Evolutionary conservation across 208 protist genomes (phyloP).

Genomic region (Strigomonas oncopelti): DNA sequence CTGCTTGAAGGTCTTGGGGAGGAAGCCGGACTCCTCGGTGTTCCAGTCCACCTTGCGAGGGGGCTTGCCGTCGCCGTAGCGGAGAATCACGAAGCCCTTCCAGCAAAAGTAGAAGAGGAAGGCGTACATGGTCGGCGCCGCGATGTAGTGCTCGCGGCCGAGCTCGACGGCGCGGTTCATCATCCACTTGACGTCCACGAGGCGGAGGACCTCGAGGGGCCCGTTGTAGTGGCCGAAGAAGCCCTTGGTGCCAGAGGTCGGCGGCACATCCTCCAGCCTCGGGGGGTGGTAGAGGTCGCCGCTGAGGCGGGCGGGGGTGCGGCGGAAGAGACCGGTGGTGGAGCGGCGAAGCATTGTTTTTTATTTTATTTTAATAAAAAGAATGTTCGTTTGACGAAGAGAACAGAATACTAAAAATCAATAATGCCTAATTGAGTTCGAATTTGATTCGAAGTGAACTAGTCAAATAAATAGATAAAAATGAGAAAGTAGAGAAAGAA

Average conservation of each 20-base stretch:
- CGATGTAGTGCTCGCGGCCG: constrained; percentile 84
- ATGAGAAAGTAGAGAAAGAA: constrained; percentile 7
- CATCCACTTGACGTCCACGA: constrained; percentile 90
- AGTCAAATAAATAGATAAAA: constrained; percentile 2
- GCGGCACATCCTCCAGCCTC: constrained; percentile 73
- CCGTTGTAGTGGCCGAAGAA: constrained; percentile 83
- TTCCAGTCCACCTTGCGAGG: constrained; percentile 88
- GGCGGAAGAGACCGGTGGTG: constrained; percentile 55
- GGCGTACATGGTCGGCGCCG: constrained; percentile 68
- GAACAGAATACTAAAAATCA: neutral
- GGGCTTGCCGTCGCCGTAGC: constrained; percentile 81
- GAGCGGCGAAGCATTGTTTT: constrained; percentile 83
- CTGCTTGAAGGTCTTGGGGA: constrained; percentile 67
- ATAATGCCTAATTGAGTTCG: neutral
- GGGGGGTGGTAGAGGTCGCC: constrained; percentile 81
- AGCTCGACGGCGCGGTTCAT: constrained; percentile 86
- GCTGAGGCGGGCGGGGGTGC: constrained; percentile 63
- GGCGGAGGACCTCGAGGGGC: constrained; percentile 43
- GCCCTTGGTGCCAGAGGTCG: constrained; percentile 49
- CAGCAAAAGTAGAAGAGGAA: constrained; percentile 87
- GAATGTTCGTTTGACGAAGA: neutral
- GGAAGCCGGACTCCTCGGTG: constrained; percentile 74
- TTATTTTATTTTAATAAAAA: constrained; percentile 23
- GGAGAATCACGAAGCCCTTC: constrained; percentile 67
- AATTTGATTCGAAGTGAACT: neutral